Evolutionary conservation across 169 alveolate species (phyloP).

Genomic region (Miamiensis avidus): DNA sequence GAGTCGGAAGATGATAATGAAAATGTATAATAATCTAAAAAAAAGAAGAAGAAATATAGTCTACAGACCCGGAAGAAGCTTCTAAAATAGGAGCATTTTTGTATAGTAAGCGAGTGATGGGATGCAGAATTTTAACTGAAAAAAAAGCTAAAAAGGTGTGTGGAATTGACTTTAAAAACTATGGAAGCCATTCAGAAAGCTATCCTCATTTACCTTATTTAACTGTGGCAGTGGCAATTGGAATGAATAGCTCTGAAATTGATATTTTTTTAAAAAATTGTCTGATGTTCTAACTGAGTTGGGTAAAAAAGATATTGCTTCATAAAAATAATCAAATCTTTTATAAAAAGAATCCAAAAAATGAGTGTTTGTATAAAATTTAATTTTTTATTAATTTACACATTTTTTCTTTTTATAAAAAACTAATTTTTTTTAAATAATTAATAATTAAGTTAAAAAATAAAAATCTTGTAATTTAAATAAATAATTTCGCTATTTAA

Average conservation of each 20-base stretch:
- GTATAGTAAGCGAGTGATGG: slow-evolving; percentile 79
- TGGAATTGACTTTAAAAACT: slow-evolving; percentile 70
- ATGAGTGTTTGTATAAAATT: neutral
- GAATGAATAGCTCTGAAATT: slow-evolving; percentile 69
- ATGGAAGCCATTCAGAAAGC: slow-evolving; percentile 74
- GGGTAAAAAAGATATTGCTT: neutral
- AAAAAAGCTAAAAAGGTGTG: slow-evolving; percentile 55
- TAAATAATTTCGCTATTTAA: neutral
- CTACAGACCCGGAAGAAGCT: slow-evolving; percentile 52
- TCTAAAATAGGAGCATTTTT: slow-evolving; percentile 78
- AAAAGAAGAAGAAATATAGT: slow-evolving; percentile 51
- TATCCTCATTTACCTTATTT: slow-evolving; percentile 68
- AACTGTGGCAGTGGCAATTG: slow-evolving; percentile 80
- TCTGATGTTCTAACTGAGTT: slow-evolving; percentile 3
- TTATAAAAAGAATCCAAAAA: neutral
- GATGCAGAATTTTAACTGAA: slow-evolving; percentile 67
- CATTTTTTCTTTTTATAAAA: neutral
- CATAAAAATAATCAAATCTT: neutral
- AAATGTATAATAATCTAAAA: slow-evolving; percentile 1
- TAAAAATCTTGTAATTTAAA: neutral
- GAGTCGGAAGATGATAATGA: slow-evolving; percentile 59
- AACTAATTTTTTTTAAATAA: neutral
- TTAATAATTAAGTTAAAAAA: neutral
- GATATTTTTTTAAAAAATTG: slow-evolving; percentile 59
- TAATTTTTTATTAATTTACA: neutral